phyloP scores from a whole-genome alignment of 2,329 filamentous ascomycete species.

The Colletotrichum karsti region DNA sequence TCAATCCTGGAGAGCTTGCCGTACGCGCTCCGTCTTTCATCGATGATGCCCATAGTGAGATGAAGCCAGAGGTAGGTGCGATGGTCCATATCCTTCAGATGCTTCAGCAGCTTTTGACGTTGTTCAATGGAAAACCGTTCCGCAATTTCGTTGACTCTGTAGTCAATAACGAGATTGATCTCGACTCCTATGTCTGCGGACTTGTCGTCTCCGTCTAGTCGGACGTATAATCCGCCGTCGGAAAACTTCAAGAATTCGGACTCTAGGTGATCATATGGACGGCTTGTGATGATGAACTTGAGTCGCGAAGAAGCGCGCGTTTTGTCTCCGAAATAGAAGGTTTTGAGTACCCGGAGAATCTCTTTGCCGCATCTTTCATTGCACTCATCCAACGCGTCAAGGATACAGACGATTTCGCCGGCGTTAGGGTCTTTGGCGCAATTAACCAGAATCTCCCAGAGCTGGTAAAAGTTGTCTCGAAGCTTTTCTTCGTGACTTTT shows the following conservation, averaged over 20 bases:
- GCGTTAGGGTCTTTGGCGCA: fast-evolving
- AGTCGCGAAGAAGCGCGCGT: fast-evolving
- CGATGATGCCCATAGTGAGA: slow-evolving; percentile 41
- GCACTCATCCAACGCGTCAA: neutral
- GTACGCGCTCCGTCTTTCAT: slow-evolving; percentile 1
- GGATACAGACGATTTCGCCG: neutral
- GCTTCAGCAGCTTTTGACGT: neutral
- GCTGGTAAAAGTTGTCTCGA: slow-evolving; percentile 15
- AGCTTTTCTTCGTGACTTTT: slow-evolving; percentile 1
- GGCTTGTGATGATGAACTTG: neutral
- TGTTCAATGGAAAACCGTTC: neutral
- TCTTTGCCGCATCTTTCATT: fast-evolving
- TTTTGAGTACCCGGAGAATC: too few relatives aligned
- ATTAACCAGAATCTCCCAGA: neutral
- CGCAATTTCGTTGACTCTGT: slow-evolving; percentile 29
- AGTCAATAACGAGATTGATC: slow-evolving; percentile 40
- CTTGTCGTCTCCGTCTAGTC: slow-evolving; percentile 38
- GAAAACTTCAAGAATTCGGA: fast-evolving
- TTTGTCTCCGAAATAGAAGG: too few relatives aligned
- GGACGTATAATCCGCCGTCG: slow-evolving; percentile 22
- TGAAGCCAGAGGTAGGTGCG: slow-evolving; percentile 50
- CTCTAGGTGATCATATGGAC: neutral
- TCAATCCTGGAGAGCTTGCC: neutral
- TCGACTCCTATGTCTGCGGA: slow-evolving; percentile 37
- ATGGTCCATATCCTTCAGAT: slow-evolving; percentile 38